These are phyloP conservation scores for Schizochytrium sp. DNA, from an alignment of 108 stramenopile species.

Conservation along the genomic window DNA sequence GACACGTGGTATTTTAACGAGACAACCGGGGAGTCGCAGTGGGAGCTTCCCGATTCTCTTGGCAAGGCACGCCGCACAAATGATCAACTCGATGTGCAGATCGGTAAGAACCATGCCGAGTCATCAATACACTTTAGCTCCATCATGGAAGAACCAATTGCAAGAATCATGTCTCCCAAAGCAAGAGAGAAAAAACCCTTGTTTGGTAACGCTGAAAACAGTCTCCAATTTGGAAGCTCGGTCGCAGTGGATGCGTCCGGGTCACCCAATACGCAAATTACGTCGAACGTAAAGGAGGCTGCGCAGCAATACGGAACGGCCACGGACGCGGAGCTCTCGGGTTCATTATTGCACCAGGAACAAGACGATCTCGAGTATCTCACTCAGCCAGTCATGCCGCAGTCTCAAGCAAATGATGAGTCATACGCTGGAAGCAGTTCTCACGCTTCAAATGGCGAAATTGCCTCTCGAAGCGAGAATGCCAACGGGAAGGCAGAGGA, in stretches of 20 bases:
- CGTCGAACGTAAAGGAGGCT: background rate
- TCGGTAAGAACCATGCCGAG: background rate
- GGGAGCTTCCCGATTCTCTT: conserved; percentile 40
- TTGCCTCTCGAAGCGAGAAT: no score
- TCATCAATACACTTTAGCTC: background rate
- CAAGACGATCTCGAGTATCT: background rate
- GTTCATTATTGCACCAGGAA: background rate
- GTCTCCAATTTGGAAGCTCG: no score
- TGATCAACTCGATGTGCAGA: conserved; percentile 24
- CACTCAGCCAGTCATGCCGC: background rate
- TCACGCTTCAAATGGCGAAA: no score
- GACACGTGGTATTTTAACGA: conserved; percentile 57
- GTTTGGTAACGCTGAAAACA: background rate
- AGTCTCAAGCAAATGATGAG: background rate
- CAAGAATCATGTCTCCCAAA: background rate
- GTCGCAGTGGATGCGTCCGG: no score
- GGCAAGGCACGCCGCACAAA: background rate
- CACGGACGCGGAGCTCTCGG: no score
- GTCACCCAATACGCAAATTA: no score
- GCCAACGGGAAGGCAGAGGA: background rate
- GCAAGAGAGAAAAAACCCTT: background rate
- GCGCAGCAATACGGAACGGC: background rate
- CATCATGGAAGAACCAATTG: background rate
- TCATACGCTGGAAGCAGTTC: no score
- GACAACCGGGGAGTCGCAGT: conserved; percentile 32